Evolutionary conservation across 75 land plant genomes (phyloP).

Genomic region (Larix kaempferi): DNA sequence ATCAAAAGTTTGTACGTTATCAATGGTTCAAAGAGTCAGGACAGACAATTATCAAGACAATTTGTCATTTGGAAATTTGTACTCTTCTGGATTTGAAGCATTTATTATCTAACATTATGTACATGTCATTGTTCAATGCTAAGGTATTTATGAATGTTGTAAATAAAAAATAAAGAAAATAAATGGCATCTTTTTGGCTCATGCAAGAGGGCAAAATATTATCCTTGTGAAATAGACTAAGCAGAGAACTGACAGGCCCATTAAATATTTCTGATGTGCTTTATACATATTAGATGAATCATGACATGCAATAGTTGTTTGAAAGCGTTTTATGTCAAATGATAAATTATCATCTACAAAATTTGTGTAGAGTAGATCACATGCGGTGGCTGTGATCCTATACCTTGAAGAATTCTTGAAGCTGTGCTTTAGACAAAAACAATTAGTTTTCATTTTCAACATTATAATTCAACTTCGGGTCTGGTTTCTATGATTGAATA

Average conservation of each 20-base stretch:
- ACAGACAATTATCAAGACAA: background rate
- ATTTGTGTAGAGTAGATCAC: too few relatives aligned
- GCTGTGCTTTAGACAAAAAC: background rate
- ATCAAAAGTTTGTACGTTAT: too few relatives aligned
- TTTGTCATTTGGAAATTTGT: background rate
- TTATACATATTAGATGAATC: background rate
- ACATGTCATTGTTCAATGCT: constrained; percentile 7
- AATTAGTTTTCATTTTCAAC: background rate
- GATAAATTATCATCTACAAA: too few relatives aligned
- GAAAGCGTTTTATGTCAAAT: background rate
- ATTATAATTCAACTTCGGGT: background rate
- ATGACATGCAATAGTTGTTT: background rate
- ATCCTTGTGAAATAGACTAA: background rate
- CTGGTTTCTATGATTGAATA: background rate
- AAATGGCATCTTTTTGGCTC: background rate
- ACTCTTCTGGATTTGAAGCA: background rate
- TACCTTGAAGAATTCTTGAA: background rate
- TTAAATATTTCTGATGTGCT: background rate
- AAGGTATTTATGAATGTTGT: background rate
- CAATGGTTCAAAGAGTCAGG: background rate
- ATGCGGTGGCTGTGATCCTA: background rate
- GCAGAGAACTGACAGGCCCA: too few relatives aligned
- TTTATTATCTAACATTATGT: background rate
- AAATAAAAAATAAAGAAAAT: background rate
- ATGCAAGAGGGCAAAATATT: background rate